A percentile compares a stretch with the other conserved stretches of the same genome.
Conservation (phyloP, 2,329 filamentous ascomycete genomes). For the Cladobotryum mycophilum region DNA sequence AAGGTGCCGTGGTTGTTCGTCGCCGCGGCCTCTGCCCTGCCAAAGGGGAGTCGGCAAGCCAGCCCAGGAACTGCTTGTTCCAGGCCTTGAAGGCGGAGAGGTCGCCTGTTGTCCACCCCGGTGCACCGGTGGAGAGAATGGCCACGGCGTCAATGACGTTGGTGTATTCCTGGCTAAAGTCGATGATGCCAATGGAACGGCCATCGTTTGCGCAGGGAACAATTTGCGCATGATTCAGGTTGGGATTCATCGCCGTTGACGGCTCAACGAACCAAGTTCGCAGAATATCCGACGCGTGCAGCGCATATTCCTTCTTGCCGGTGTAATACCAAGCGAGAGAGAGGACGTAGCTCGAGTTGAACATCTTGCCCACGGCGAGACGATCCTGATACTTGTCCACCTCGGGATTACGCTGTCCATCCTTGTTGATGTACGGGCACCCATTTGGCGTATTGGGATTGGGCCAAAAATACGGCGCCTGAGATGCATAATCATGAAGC, state of each 20-base stretch:
- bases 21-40: constrained; percentile 12
- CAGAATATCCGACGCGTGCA: constrained; percentile 19
- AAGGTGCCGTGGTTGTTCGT: constrained; percentile 23
- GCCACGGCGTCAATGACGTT: constrained; percentile 21
- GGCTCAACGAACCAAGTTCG: constrained; percentile 21
- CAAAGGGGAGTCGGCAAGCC: constrained; percentile 21
- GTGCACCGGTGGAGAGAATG: constrained; percentile 14
- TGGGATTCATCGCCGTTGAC: constrained; percentile 21
- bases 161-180: constrained; percentile 21
- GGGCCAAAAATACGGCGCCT: constrained; percentile 12
- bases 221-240: constrained; percentile 19
- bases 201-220: constrained; percentile 18
- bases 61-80: constrained; percentile 19
- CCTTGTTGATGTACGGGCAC: constrained; percentile 20
- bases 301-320: constrained; percentile 16
- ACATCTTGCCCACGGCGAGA: constrained; percentile 17
- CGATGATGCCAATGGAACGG: constrained; percentile 19
- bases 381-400: constrained; percentile 18
- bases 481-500: constrained; percentile 12
- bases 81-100: constrained; percentile 14
- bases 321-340: constrained; percentile 24
- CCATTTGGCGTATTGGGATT: constrained; percentile 11
- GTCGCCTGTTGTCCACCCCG: constrained; percentile 17
- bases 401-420: constrained; percentile 22
- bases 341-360: constrained; percentile 19